Base-by-base conservation (phyloP, 306 rosid genomes). In the Spatholobus suberectus region DNA sequence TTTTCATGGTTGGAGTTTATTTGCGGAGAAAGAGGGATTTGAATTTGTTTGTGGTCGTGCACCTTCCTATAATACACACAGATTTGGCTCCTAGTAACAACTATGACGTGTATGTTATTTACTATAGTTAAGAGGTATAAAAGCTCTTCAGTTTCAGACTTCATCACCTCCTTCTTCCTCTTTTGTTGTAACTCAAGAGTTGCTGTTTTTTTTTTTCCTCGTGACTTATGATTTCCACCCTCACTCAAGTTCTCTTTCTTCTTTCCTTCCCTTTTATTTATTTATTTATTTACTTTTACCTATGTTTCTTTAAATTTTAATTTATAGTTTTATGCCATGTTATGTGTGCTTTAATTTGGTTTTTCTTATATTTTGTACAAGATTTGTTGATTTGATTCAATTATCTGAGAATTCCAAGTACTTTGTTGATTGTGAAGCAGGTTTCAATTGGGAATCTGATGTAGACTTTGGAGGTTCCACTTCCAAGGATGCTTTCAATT, bases 21-120 rank as follows among this genome's bases (percentile, higher is more conserved):
- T 37, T 68, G 59, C 74, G 9, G n/a, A 35, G 35, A 83, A 6
- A 13, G 2, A 26, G 65, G 66, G 49, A 63, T 70, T 81, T 37
- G 10, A 47, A 79, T 75, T 82, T 85, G 85, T 82, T 71, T 86
- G 89, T 88, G 97, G 89, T 43, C 66, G 7, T 88, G 76, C 78
- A 54, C 43, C 82, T 54, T 83, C 85, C 62, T 11, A 61, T 57
- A 67, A 46, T 21, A 47, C 26, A n/a, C 51, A 41, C 51, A 47
- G 57, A 46, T 62, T 91, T 87, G 89, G 82, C 65, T 52, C 80
- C 54, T 81, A 37, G 51, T 57, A 69, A 83, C 41, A 80, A 67
- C 61, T 44, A 52, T 85, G 89, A 88, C 80, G 70, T 72, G 90
- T 82, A 11, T 68, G 43, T 37, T 73, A 58, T 87, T 81, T 82